A percentile compares a stretch with the other conserved stretches of the same genome.
Conservation (phyloP, 345 rosid genomes). For the Linum usitatissimum region DNA sequence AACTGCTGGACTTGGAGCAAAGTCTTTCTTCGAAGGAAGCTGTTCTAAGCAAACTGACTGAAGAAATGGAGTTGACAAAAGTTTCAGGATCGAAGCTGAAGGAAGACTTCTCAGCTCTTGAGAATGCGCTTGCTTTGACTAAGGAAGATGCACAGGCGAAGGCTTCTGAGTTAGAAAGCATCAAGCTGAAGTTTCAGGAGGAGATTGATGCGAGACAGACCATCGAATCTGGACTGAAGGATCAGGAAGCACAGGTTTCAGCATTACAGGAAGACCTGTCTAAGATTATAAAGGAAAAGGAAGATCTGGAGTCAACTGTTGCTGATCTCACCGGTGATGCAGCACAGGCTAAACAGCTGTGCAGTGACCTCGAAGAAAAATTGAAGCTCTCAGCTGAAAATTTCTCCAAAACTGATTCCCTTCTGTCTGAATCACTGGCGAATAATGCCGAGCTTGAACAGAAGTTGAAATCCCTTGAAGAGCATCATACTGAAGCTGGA, state of each 20-base stretch:
- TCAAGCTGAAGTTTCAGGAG: slow-evolving; percentile 39
- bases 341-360: slow-evolving; percentile 32
- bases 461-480: slow-evolving; percentile 65
- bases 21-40: slow-evolving; percentile 56
- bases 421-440: slow-evolving; percentile 58
- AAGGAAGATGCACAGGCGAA: slow-evolving; percentile 53
- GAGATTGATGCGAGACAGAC: slow-evolving; percentile 38
- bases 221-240: slow-evolving; percentile 29
- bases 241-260: slow-evolving; percentile 26
- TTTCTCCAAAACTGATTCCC: slow-evolving; percentile 51
- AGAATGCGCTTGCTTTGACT: slow-evolving; percentile 30
- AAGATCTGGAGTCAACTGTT: slow-evolving; percentile 41
- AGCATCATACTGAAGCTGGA: slow-evolving; percentile 46
- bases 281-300: slow-evolving; percentile 38
- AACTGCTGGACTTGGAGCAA: slow-evolving; percentile 43
- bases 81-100: slow-evolving; percentile 56
- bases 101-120: slow-evolving; percentile 46
- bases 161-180: slow-evolving; percentile 41
- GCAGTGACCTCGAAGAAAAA: slow-evolving; percentile 51
- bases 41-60: slow-evolving; percentile 37
- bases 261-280: slow-evolving; percentile 28
- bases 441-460: slow-evolving; percentile 60
- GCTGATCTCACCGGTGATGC: slow-evolving; percentile 37
- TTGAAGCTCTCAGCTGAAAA: slow-evolving; percentile 57
- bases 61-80: slow-evolving; percentile 53